phyloP scores from a whole-genome alignment of 306 rosid species.

The Citrullus amarus region DNA sequence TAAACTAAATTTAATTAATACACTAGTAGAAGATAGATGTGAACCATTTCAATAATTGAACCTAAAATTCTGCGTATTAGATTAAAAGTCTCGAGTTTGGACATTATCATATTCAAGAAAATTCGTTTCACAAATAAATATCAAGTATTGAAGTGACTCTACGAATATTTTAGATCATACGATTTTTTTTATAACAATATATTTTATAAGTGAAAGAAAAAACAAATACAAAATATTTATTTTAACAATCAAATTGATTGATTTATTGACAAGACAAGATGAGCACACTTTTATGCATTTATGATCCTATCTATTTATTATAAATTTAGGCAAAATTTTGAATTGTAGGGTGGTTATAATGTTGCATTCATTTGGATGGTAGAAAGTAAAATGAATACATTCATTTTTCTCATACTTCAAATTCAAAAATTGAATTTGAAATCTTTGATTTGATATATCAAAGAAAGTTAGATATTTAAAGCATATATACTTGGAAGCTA shows the following conservation, averaged over 20 bases:
- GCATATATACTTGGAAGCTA: neutral
- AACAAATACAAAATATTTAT: neutral
- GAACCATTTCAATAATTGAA: too few species aligned
- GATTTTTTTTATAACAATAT: neutral
- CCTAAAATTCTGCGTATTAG: too few species aligned
- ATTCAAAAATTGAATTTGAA: neutral
- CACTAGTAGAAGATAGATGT: too few species aligned
- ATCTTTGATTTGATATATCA: constrained; percentile 6
- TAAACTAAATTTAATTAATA: neutral
- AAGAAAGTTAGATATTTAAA: neutral
- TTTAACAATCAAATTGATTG: neutral
- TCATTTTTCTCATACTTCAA: neutral
- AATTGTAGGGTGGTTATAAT: neutral
- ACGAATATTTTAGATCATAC: too few species aligned
- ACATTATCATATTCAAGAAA: neutral
- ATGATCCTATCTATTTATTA: neutral
- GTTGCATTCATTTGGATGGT: constrained; percentile 6
- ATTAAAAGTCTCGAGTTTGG: too few species aligned
- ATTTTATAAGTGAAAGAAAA: neutral
- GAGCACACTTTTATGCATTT: neutral
- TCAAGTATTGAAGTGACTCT: neutral
- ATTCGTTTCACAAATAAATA: neutral
- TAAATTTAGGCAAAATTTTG: neutral
- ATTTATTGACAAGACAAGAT: neutral
- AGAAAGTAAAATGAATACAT: neutral